Conservation (phyloP, 352 stramenopile genomes). For the Globisporangium iwayamae region DNA sequence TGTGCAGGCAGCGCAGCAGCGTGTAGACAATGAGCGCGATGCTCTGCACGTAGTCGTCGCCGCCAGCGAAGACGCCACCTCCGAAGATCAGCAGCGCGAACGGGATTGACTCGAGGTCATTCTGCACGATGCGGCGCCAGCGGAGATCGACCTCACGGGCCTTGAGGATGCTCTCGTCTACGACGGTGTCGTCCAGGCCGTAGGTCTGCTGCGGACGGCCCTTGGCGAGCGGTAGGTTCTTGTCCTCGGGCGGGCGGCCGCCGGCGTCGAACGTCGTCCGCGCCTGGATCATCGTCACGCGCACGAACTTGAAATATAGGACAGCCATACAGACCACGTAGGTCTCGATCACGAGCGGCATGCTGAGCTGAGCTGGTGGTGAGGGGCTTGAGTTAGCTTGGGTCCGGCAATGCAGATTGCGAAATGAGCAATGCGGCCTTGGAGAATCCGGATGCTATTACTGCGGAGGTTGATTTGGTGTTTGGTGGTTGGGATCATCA, state of each 20-base stretch:
- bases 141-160: constrained; percentile 28
- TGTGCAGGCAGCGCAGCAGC: constrained; percentile 30
- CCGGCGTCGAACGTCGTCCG: constrained; percentile 25
- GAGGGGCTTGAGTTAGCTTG: not conserved
- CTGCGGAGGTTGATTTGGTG: not conserved
- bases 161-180: constrained; percentile 18
- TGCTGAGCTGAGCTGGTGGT: not conserved
- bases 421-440: not conserved
- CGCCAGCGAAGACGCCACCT: constrained; percentile 25
- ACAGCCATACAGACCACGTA: constrained; percentile 47
- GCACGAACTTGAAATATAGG: constrained; percentile 69
- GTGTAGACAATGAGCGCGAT: constrained; percentile 29
- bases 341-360: constrained; percentile 36
- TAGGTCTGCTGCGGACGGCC: constrained; percentile 33
- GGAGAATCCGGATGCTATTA: too few species aligned
- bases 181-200: constrained; percentile 12
- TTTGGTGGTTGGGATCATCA: not conserved
- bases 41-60: constrained; percentile 25
- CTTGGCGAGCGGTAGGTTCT: constrained; percentile 34
- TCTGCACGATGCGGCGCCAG: constrained; percentile 39
- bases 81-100: constrained; percentile 35
- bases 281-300: constrained; percentile 20
- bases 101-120: constrained; percentile 47
- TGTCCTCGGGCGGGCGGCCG: constrained; percentile 47
- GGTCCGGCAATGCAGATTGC: not conserved